phyloP scores from a whole-genome alignment of 2,329 filamentous ascomycete species.

The Coniochaeta sp. region DNA sequence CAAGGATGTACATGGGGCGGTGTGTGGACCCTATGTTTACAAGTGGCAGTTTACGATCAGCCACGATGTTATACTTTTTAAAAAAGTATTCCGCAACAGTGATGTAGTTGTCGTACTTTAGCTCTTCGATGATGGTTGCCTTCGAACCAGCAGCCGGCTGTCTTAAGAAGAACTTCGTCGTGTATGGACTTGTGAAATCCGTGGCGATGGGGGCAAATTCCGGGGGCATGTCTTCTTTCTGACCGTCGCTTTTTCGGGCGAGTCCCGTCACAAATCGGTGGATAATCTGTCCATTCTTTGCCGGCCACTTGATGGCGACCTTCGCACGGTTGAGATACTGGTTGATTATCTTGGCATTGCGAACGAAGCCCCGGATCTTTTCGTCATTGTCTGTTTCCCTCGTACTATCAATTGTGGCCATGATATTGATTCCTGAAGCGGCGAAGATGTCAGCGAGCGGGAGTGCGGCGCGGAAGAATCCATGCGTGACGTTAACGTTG shows the following conservation, averaged over 20 bases:
- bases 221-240: neutral
- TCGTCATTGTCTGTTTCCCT: neutral
- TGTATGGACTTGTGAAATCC: conserved; percentile 12
- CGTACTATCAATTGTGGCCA: neutral
- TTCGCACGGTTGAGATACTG: conserved; percentile 31
- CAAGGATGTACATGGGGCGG: conserved; percentile 57
- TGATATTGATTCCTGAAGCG: neutral
- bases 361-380: neutral
- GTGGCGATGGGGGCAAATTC: neutral
- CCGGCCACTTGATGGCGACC: conserved; percentile 22
- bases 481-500: conserved; percentile 48
- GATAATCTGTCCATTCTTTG: conserved; percentile 21
- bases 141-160: conserved; percentile 10
- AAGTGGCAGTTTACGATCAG: conserved; percentile 42
- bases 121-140: conserved; percentile 9
- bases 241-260: conserved; percentile 7
- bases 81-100: conserved; percentile 36
- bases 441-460: conserved; percentile 23
- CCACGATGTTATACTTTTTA: conserved; percentile 27
- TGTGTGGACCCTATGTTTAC: conserved; percentile 56
- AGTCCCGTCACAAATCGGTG: conserved; percentile 21
- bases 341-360: conserved; percentile 18
- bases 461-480: conserved; percentile 38
- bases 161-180: conserved; percentile 23
- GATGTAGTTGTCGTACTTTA: conserved; percentile 16